A percentile compares a stretch with the other conserved stretches of the same genome.
Evolutionary conservation across 306 rosid species (phyloP).

Genomic region (Hippophae rhamnoides): DNA sequence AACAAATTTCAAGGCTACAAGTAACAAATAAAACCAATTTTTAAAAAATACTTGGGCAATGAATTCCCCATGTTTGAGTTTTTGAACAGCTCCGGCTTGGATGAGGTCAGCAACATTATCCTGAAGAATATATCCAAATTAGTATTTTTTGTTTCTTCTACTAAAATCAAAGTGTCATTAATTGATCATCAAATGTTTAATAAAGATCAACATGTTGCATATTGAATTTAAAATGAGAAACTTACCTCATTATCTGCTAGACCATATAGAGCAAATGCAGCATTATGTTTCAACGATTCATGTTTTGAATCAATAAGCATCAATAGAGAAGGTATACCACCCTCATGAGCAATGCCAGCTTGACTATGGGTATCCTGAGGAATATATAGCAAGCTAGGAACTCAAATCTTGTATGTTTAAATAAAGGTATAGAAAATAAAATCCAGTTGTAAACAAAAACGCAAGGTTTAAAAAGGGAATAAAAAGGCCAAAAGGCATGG

Average conservation of each 20-base stretch:
- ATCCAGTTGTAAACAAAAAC: no score
- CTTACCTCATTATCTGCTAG: conserved; percentile 81
- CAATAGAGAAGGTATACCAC: conserved; percentile 61
- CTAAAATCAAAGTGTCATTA: no score
- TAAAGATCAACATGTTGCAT: no score
- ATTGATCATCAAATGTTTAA: neutral
- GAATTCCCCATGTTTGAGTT: conserved; percentile 69
- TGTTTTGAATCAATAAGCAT: conserved; percentile 43
- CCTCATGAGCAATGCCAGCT: conserved; percentile 77
- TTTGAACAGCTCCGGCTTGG: conserved; percentile 63
- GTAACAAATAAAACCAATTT: neutral
- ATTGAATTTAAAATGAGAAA: conserved; percentile 7
- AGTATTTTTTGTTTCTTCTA: neutral
- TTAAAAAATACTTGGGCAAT: conserved; percentile 48
- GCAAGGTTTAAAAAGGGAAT: no score
- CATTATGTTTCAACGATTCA: conserved; percentile 46
- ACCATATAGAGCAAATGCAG: conserved; percentile 54
- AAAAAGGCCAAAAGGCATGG: no score
- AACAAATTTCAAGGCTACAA: neutral
- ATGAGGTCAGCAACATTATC: conserved; percentile 66
- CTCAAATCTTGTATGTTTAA: neutral
- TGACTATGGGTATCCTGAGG: conserved; percentile 68
- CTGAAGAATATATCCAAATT: conserved; percentile 23
- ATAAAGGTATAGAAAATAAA: no score
- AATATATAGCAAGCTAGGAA: neutral